These are phyloP conservation scores for Cudoniella acicularis DNA, from an alignment of 495 filamentous ascomycete species.

Conservation along the genomic window DNA sequence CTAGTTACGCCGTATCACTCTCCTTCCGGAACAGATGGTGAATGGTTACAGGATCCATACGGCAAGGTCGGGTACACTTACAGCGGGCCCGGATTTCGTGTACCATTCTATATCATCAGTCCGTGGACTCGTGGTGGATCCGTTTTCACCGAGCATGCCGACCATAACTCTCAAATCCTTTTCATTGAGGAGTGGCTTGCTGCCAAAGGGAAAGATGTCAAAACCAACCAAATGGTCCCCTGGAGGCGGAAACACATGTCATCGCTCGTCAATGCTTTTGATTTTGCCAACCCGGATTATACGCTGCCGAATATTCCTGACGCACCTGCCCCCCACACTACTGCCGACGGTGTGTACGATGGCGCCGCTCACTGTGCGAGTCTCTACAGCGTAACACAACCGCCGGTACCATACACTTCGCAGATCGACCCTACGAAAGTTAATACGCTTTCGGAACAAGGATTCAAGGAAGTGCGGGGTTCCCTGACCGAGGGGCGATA, in stretches of 20 bases:
- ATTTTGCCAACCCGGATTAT: conserved; percentile 47
- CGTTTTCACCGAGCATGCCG: conserved; percentile 52
- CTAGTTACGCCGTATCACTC: conserved; percentile 51
- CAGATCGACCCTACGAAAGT: conserved; percentile 26
- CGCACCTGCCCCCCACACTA: conserved; percentile 34
- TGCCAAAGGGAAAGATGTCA: conserved; percentile 45
- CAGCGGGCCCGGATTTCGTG: conserved; percentile 48
- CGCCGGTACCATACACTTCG: conserved; percentile 45
- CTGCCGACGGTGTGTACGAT: conserved; percentile 35
- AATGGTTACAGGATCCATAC: conserved; percentile 53
- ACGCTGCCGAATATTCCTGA: conserved; percentile 42
- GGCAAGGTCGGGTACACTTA: conserved; percentile 44
- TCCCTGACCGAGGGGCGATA: conserved; percentile 51
- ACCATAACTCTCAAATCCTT: conserved; percentile 55
- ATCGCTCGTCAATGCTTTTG: conserved; percentile 48
- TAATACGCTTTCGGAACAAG: conserved; percentile 35
- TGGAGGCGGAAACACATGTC: conserved; percentile 56
- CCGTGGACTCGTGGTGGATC: conserved; percentile 53
- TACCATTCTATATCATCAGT: conserved; percentile 54
- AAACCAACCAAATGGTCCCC: conserved; percentile 43
- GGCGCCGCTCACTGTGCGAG: conserved; percentile 42
- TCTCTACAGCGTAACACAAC: conserved; percentile 31
- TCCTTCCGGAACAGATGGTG: conserved; percentile 44
- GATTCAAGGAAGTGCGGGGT: conserved; percentile 50
- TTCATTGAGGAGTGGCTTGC: conserved; percentile 52